phyloP scores from a whole-genome alignment of 164 flowering plant species.

The Kalanchoe fedtschenkoi region DNA sequence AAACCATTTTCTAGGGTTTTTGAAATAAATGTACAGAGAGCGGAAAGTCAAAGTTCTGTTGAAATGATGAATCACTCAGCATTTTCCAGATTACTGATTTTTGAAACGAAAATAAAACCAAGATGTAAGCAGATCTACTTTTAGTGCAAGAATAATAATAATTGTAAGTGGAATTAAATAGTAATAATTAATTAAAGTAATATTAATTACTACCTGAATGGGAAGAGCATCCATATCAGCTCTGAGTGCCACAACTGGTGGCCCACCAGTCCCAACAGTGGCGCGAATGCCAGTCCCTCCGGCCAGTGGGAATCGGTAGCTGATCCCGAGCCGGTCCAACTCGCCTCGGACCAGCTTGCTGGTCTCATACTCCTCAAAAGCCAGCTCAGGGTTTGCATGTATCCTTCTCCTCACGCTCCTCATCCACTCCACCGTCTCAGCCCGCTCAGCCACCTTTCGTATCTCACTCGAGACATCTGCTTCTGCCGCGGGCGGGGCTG shows the following conservation, averaged over 20 bases:
- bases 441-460: conserved; percentile 24
- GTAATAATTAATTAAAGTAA: background rate
- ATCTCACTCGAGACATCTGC: conserved; percentile 25
- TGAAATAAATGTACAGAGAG: too few relatives aligned
- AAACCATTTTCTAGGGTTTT: too few relatives aligned
- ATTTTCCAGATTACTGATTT: background rate
- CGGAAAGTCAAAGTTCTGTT: too few relatives aligned
- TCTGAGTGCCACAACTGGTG: conserved; percentile 73
- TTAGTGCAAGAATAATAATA: too few relatives aligned
- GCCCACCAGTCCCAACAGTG: conserved; percentile 53
- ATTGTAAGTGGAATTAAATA: background rate
- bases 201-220: conserved; percentile 43
- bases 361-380: conserved; percentile 60
- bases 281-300: conserved; percentile 55
- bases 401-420: conserved; percentile 45
- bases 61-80: too few relatives aligned
- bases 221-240: conserved; percentile 98
- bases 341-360: conserved; percentile 47
- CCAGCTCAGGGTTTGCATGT: conserved; percentile 72
- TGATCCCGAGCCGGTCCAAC: conserved; percentile 44
- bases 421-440: conserved; percentile 44
- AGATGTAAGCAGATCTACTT: background rate
- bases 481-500: background rate
- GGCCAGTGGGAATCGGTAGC: conserved; percentile 44
- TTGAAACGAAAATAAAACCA: background rate